Base-by-base conservation (phyloP, 768 basidiomycete species). In the Trametes maxima region DNA sequence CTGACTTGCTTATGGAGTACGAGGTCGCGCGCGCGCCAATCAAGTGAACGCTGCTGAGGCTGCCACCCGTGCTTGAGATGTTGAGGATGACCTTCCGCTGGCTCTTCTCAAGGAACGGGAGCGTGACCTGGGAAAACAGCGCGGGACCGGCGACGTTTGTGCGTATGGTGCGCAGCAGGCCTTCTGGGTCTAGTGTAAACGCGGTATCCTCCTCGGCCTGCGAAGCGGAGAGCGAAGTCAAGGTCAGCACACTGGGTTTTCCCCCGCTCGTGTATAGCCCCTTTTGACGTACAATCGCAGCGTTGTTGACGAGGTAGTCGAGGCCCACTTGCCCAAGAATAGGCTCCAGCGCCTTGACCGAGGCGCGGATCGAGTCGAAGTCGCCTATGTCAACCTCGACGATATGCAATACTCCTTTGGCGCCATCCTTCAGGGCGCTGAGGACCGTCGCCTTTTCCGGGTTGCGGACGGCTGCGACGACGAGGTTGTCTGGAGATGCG, bases 221-320 rank as follows among this genome's bases (percentile, higher is more conserved):
- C 45, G 22, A 33, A 33, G 44, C n/a, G 16, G 5, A 21, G 17
- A 22, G 11, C 44, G 19, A n/a, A n/a, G 19, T 45, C 11, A 46
- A 40, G 12, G 17, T 40, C 39, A n/a, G 39, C 39, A 14, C 21
- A 1, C 14, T 7, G 13, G 2, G 3, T 10, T 11, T 11, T 19
- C 5, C 6, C 12, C 11, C 24, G 24, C 12, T 24, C 24, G 24
- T 22, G 11, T 1, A 5, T 4, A 22, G 21, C 3, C 1, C 8
- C 5, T 3, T 46, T 19, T 22, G 3, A 54, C 61, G 35, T 47
- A 62, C 76, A 19, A 76, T 60, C 1, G 66, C 77, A 5, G 77
- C 76, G 44, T 76, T 77, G 66, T 76, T 79, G 54, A 78, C 59
- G 19, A 79, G 66, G 49, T 75, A 78, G 63, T 79, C 75, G 5